Base-by-base conservation (phyloP, 1,284 basidiomycete genomes). In the Austroboletus niveus region DNA sequence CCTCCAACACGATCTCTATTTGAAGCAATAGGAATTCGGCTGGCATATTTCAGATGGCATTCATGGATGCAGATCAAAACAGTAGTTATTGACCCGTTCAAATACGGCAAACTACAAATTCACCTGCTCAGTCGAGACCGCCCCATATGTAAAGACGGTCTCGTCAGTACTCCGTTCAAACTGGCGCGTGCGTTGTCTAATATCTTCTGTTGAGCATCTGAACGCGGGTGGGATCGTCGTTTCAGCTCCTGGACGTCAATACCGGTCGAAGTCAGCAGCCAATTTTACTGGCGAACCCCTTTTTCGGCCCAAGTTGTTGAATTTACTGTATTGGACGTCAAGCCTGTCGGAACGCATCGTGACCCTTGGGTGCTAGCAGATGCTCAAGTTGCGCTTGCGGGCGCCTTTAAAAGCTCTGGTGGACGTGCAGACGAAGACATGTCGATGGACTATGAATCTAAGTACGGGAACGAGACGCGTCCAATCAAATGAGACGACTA, bases 131-230 rank as follows among this genome's bases (percentile, higher is more conserved):
- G 92, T 98, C 61, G 96, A 99, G 73, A 97, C 99, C 62, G 85
- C 90, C 7, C 94, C 96, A 84, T 99, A 55, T 99, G 96, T 77
- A 98, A 98, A 72, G 96, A 99, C 69, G 96, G 99, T 69, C 82
- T 99, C 38, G 89, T 98, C 34, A 94, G 91, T 68, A 77, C 99
- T 38, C 93, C 95, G 4, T 73, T 75, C 20, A 90, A 90, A 64
- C 84, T 89, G 59, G 94, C 96, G 0, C 85, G 87, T 22, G 75
- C 81, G 32, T 77, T 97, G 55, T 85, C 87, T 63, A 97, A 95
- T 75, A 96, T 99, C 69, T 84, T 79, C 94, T 91, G 10, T 76
- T 99, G 35, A 86, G 88, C 9, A 69, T 99, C 51, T 98, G 95
- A 72, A 85, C 85, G 22, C 91, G 96, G 52, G 85, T 99, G 47